Evolutionary conservation across 1,284 basidiomycete genomes (phyloP), one percentile per base, ranked within the genome.

Genomic region (Jaminaea rosea): DNA sequence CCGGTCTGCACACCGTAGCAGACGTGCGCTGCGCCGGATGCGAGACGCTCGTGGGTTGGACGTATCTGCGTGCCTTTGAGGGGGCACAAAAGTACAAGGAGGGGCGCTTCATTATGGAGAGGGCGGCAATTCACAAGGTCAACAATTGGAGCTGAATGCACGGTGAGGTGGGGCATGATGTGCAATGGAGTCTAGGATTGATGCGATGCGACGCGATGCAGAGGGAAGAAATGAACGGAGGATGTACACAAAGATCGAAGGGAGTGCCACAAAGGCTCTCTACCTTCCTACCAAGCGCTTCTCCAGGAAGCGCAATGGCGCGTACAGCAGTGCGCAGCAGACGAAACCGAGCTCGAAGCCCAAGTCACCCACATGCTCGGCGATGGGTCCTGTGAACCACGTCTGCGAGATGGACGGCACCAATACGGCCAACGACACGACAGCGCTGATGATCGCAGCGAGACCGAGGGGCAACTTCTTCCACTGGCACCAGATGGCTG

Each of bases 81-180:
- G 76, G 78, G 26, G 79, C 81, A 6, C 88, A 91, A 80, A 87
- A 85, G 69, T 90, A 90, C 69, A 90, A 90, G 73, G 88, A 90
- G 81, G 85, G 87, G 82, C 49, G 88, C 72, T 88, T 84, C 66
- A 79, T 90, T n/a, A 78, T 90, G 37, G 87, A 90, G 70, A 79
- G 84, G 41, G 86, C 87, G 76, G 82, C 81, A 64, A 74, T 89
- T 4, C 77, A 86, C 48, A 88, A 88, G 69, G 84, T 87, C 68
- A 88, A 88, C 65, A 80, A 80, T 24, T 89, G 86, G 87, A 79
- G n/a, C 21, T 36, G 34, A 36, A n/a, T n/a, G n/a, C n/a, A n/a
- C n/a, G n/a, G n/a, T n/a, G n/a, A n/a, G n/a, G n/a, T n/a, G n/a
- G n/a, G n/a, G n/a, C n/a, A n/a, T n/a, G n/a, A n/a, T n/a, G n/a